phyloP scores from a whole-genome alignment of 192 early-diverging fungal genomes.

The Geranomyces variabilis region DNA sequence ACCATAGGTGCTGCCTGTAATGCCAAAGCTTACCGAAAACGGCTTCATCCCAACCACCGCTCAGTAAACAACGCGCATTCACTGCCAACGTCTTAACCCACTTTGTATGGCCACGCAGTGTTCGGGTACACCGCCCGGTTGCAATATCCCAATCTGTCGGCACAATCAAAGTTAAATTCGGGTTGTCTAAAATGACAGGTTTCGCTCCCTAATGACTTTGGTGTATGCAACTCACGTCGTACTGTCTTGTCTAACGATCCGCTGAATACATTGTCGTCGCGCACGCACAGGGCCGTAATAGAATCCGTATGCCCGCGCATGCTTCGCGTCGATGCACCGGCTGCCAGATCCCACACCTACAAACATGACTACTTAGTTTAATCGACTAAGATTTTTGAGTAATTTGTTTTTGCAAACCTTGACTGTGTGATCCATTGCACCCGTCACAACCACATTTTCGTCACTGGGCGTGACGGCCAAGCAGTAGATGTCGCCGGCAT shows the following conservation, averaged over 20 bases:
- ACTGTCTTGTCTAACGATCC: slow-evolving; percentile 48
- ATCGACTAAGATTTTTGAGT: background rate
- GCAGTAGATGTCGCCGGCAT: slow-evolving; percentile 74
- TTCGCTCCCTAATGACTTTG: too few relatives aligned
- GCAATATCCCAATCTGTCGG: slow-evolving; percentile 43
- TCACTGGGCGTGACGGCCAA: slow-evolving; percentile 68
- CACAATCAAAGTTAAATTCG: too few relatives aligned
- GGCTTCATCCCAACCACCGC: slow-evolving; percentile 49
- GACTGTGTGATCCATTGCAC: slow-evolving; percentile 36
- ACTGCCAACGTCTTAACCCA: slow-evolving; percentile 44
- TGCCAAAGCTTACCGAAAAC: slow-evolving; percentile 26
- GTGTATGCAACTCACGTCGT: slow-evolving; percentile 32
- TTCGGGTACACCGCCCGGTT: slow-evolving; percentile 30
- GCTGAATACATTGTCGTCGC: slow-evolving; percentile 38
- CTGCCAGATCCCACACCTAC: slow-evolving; percentile 45
- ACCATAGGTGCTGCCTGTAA: background rate
- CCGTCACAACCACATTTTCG: slow-evolving; percentile 63
- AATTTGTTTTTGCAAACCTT: slow-evolving; percentile 30
- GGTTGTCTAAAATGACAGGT: too few relatives aligned
- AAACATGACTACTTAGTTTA: slow-evolving; percentile 1
- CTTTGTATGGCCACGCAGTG: slow-evolving; percentile 30
- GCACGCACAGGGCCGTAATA: slow-evolving; percentile 39
- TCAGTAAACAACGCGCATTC: slow-evolving; percentile 26
- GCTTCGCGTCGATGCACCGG: slow-evolving; percentile 27
- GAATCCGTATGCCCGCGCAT: slow-evolving; percentile 49